Base-by-base conservation (phyloP, 1,139 yeast genomes). In the Candida sanyaensis region DNA sequence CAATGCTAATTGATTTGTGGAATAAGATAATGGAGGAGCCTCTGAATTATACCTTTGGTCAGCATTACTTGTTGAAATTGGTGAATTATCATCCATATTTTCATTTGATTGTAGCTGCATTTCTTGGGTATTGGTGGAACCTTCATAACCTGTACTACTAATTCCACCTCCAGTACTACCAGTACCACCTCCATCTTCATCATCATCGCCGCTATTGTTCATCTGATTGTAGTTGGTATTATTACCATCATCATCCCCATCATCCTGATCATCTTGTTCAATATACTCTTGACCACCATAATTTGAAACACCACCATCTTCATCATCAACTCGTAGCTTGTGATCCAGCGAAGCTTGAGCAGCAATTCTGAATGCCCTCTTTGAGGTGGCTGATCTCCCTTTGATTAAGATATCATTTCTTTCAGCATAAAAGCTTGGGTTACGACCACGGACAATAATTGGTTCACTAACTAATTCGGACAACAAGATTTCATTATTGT, bases 371-470 rank as follows among this genome's bases (percentile, higher is more conserved):
- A 59, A 69, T 41, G 71, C 63, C 23, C 57, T 51, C 44, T 54
- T 60, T 31, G 56, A 53, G 29, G 50, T 55, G 8, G 62, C 57
- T 11, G 63, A 49, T 48, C 73, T 57, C 3, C 67, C 64, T 49
- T 65, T 66, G 23, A 74, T 69, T 46, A 74, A 56, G 27, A 81
- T 63, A 56, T 82, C 85, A 41, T 78, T 78, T 49, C 84, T 65
- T 51, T 81, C 83, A 27, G 77, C 74, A 56, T 83, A 83, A 55
- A 84, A 84, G 27, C 82, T 73, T 3, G 89, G 88, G 55, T 83
- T 84, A 50, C 88, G 65, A 3, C 88, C 89, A 51, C 89, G 65
- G 3, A 83, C 88, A 30, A 82, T 80, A 5, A 83, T 78, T 1
- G 86, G 86, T 31, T 74, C 74, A 57, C 78, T 73, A 7, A 57